Base-by-base conservation (phyloP, 192 early-diverging fungal genomes). In the Umbelopsis isabellina region DNA sequence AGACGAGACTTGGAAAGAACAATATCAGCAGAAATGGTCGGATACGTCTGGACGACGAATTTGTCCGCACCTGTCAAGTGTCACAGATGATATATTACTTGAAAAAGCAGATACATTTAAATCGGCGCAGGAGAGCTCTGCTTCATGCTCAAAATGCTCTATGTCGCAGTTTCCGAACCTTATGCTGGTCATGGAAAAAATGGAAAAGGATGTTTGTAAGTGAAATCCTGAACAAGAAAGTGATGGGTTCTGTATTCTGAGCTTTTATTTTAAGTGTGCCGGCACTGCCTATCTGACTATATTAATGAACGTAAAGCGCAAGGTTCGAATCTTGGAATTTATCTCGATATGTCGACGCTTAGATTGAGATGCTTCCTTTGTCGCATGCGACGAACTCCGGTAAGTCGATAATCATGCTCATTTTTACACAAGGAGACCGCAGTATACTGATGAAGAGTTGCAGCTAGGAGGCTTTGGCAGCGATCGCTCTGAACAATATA, bases 11-110 rank as follows among this genome's bases (percentile, higher is more conserved):
- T 77, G 75, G 75, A 30, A 47, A n/a, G 35, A 68, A 4, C 48
- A 69, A 8, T 66, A 68, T 53, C n/a, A 72, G n/a, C 50, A 68
- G 47, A 61, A 61, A 30, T 61, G 55, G 55, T 61, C 55, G 33
- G 55, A 61, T 61, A 61, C 55, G 13, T 61, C 55, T 27, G 55
- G 55, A 16, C 25, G 55, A 61, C 55, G 55, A 7, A 61, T 61
- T 33, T 61, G 55, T 35, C 75, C 69, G 23, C 72, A 78, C 49
- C 65, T 78, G 11, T 47, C 47, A 8, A 18, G 37, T 22, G 44
- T 78, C 3, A 61, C 55, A 10, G 55, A 61, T 25, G 55, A 61
- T 61, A 61, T 61, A 16, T 33, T 61, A 25, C 27, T 61, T 7
- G 55, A 61, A 61, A 61, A 61, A 18, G 55, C 55, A 22, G 33